Base-by-base conservation (phyloP, 192 early-diverging fungal genomes). In the Lunasporangiospora selenospora region DNA sequence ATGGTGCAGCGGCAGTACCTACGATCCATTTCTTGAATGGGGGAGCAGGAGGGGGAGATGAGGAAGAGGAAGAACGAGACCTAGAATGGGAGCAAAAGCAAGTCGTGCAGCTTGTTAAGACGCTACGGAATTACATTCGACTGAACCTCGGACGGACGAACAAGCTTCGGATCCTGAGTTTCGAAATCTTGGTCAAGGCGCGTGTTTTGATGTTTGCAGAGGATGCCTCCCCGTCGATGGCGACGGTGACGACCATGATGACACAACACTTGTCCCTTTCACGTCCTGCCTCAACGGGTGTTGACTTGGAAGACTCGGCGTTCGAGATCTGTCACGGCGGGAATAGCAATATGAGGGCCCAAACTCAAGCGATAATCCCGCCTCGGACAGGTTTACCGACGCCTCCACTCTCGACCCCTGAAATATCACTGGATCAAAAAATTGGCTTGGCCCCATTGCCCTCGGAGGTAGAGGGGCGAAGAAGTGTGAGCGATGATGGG, bases 131-230 rank as follows among this genome's bases (percentile, higher is more conserved):
- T 6, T 73, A 73, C 58, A 55, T 73, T 30, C 69, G 69, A 3
- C 69, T 53, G 37, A 73, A 73, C 26, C 47, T 21, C 34, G 58
- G 34, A 37, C 58, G 69, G 6, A 53, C 69, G 0, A 37, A 29
- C 23, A 46, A 37, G 42, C n/a, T 73, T 24, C 69, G 45, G 23
- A 50, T 26, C 3, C 43, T 73, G 19, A 63, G 67, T 18, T 73
- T 73, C 33, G 54, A 73, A 23, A 52, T 73, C 24, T 10, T 73
- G 37, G 61, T 42, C 2, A 39, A 23, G 21, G 39, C 53, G 3
- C 34, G 69, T 6, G 47, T 73, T 2, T 23, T 73, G 23, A 57
- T 73, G 60, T 73, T 73, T 58, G 60, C 69, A 11, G 63, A 73
- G 29, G 69, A 73, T 18, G 50, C n/a, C n/a, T n/a, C n/a, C n/a